Base-by-base conservation (phyloP, 805 yeast genomes). In the Wickerhamomyces pijperi region DNA sequence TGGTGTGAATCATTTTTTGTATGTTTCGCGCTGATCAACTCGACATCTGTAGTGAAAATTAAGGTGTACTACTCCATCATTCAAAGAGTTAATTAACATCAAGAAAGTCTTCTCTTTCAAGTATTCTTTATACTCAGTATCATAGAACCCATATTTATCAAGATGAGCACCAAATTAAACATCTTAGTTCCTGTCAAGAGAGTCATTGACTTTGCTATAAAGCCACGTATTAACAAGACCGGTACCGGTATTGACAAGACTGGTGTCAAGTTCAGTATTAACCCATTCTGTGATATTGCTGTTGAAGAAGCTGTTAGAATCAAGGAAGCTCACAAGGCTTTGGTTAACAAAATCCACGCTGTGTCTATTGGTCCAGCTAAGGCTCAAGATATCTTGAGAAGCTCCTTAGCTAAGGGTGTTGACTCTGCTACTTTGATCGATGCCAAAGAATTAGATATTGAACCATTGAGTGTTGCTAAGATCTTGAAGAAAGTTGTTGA, bases 281-380 rank as follows among this genome's bases (percentile, higher is more conserved):
- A 92, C 59, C 98, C 99, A 41, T 92, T 92, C 62, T 92, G 95
- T 64, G 98, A 92, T 63, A 92, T 92, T 56, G 98, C 98, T 8
- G 76, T 92, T 39, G 98, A 92, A 63, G 98, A 92, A 60, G 94
- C 97, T 1, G 66, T 88, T 33, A 74, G 80, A 49, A 72, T 92
- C 50, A 77, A 72, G 53, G 86, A 82, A 48, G 66, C 67, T 31
- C 62, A 81, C 57, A 78, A 79, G 53, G 71, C 58, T 9, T 59
- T 73, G 37, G 95, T 87, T 15, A 95, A 86, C 47, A 65, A 69
- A 37, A 78, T 90, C 46, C 96, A 88, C 56, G 95, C 92, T 5
- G 95, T 90, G 13, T 78, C 95, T 3, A 83, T 88, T 47, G 97
- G 97, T 3, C 81, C 92, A 25, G 54, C 78, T 18, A 87, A 87